phyloP scores from a whole-genome alignment of 2,329 filamentous ascomycete species.

The Furcasterigmium furcatum region DNA sequence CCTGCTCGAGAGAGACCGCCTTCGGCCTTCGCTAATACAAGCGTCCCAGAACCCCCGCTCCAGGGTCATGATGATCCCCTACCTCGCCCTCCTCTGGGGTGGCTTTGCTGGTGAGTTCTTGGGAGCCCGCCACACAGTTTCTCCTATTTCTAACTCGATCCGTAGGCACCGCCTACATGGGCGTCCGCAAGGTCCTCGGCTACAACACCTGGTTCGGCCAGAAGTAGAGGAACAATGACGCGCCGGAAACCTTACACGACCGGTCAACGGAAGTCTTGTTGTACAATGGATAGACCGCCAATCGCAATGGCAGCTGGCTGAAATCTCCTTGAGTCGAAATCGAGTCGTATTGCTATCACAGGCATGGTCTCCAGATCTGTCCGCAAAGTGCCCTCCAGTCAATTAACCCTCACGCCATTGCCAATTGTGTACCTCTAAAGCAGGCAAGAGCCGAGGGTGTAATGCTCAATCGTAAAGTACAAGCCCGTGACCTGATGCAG shows the following conservation, averaged over 20 bases:
- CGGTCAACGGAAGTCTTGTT: neutral
- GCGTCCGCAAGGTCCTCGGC: conserved; percentile 68
- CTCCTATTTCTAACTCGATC: conserved; percentile 1
- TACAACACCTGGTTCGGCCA: conserved; percentile 76
- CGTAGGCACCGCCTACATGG: conserved; percentile 63
- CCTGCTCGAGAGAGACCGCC: no score
- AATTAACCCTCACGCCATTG: no score
- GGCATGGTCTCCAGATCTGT: no score
- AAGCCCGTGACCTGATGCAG: no score
- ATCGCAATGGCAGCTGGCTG: neutral
- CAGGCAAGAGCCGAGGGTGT: no score
- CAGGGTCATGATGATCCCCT: conserved; percentile 64
- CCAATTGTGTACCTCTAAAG: no score
- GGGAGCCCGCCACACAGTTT: conserved; percentile 15
- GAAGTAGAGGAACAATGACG: conserved; percentile 40
- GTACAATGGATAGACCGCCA: neutral
- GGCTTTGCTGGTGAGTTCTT: conserved; percentile 55
- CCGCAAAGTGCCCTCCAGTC: no score
- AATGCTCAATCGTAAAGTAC: no score
- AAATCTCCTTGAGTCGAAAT: no score
- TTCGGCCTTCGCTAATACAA: conserved; percentile 4
- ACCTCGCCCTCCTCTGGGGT: conserved; percentile 62
- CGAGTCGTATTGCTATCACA: no score
- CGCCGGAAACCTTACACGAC: neutral
- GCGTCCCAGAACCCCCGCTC: conserved; percentile 57